Conservation (phyloP, 257 asterid genomes). For the Gentiana straminea region DNA sequence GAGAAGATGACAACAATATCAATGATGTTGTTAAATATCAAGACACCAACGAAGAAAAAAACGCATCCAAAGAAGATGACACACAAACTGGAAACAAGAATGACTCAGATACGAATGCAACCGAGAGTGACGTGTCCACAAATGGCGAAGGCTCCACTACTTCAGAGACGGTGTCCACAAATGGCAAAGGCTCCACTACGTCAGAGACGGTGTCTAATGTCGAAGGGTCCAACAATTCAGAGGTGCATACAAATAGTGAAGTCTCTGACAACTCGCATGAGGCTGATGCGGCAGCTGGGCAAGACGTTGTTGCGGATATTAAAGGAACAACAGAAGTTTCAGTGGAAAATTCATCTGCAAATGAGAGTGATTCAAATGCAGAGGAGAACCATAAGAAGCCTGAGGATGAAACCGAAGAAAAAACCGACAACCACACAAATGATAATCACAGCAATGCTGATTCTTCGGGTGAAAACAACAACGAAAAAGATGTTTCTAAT, state of each 20-base stretch:
- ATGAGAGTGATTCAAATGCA: conserved; percentile 5
- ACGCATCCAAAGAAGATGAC: conserved; percentile 5
- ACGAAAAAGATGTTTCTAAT: conserved; percentile 17
- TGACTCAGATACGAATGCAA: conserved; percentile 16
- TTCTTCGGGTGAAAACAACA: conserved; percentile 27
- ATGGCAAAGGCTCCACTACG: conserved; percentile 7
- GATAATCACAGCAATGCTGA: conserved; percentile 34
- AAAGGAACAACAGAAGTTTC: conserved; percentile 10
- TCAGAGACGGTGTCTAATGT: not conserved
- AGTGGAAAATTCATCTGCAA: conserved; percentile 9
- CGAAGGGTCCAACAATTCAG: conserved; percentile 4
- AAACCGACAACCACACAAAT: conserved; percentile 13
- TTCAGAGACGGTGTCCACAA: conserved; percentile 16
- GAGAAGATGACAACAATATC: conserved; percentile 11
- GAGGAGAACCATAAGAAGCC: conserved; percentile 9
- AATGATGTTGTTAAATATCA: conserved; percentile 17
- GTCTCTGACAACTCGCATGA: conserved; percentile 6
- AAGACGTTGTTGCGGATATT: conserved; percentile 10
- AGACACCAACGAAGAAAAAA: conserved; percentile 8
- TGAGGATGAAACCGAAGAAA: conserved; percentile 22
- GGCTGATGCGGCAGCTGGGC: conserved; percentile 11
- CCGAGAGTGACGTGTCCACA: conserved; percentile 15
- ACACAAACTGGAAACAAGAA: conserved; percentile 7
- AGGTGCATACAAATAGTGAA: not conserved
- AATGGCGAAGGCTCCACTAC: conserved; percentile 3